Base-by-base conservation (phyloP, 768 basidiomycete species). In the Macrolepiota fuliginosa region DNA sequence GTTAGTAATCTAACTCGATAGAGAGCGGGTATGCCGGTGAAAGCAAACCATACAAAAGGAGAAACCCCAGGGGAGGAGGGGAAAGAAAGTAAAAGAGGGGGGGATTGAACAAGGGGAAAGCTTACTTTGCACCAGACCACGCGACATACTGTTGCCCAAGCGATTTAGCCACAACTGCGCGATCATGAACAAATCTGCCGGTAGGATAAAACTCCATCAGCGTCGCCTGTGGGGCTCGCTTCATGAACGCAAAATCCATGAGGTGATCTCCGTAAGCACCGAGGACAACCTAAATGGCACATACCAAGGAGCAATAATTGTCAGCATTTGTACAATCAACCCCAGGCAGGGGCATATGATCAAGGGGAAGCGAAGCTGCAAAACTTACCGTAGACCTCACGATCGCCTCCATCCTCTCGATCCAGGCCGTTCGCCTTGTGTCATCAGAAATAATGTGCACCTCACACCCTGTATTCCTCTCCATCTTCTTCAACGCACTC, bases 201-300 rank as follows among this genome's bases (percentile, higher is more conserved):
- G 80, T 75, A 19, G 86, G 88, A 74, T 90, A 92, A 67, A 94
- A 79, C 73, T 95, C 92, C 76, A 93, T 83, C 37, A 93, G 77
- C 2, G 87, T 85, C 22, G 89, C 79, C 25, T 81, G 76, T 15
- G 78, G 66, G 25, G 84, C 82, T 4, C 82, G 82, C 61, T 82
- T 83, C 83, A 93, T 86, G 75, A 87, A 92, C 15, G 89, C 72
- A 58, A 83, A 72, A 69, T 93, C 90, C 64, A 89, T 77, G 29
- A 92, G 79, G 63, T 87, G 82, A 55, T 76, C 68, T 3, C 88
- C 83, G 65, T 85, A 76, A 17, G 84, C 81, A 40, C 88, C 86
- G 39, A 91, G 64, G 32, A 90, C 72, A 60, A 90, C 73, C 88
- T 89, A 62, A 6, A 62, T 10, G 57, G 19, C 39, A 29, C 47